Base-by-base conservation (phyloP, 148 eudicot species). In the Cornus suecica region DNA sequence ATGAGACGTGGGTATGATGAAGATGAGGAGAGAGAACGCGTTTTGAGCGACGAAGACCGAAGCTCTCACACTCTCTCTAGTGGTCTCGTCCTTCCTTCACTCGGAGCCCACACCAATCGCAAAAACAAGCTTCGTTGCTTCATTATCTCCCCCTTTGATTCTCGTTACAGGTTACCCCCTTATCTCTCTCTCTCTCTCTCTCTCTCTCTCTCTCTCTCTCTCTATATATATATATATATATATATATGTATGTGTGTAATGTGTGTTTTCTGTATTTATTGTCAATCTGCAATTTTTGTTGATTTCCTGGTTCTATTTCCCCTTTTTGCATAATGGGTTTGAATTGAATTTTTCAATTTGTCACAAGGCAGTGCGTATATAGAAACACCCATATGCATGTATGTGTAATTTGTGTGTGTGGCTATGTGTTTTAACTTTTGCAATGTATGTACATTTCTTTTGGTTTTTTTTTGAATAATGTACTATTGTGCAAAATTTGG, bases 131-230 rank as follows among this genome's bases (percentile, higher is more conserved):
- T 91, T 9, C 76, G 80, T 1, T 70, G 67, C 23, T 84, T 70
- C 77, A 83, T 84, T 25, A 24, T 93, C 76, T 86, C 90, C 32
- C 92, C 93, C 15, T 80, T 82, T 60, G 81, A 86, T 80, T 25
- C 76, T 1, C 87, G 66, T n/a, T 91, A 90, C 79, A 85, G 88
- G 97, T n/a, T n/a, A n/a, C n/a, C n/a, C n/a, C n/a, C n/a, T n/a
- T n/a, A n/a, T 90, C 15, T 20, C 23, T 24, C 29, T 73, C 66
- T 67, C 45, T 24, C 63, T 48, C 54, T 23, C n/a, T 23, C 54
- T 66, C 34, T 30, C 8, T 16, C 10, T 4, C 7, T 70, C 4
- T 48, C 7, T 14, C 22, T 65, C 22, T 4, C 16, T 54, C 2
- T 3, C 0, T 23, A 23, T 13, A 41, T 3, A 3, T 24, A 29